Base-by-base conservation (phyloP, 108 stramenopile genomes). In the Fragilariopsis cylindrus region DNA sequence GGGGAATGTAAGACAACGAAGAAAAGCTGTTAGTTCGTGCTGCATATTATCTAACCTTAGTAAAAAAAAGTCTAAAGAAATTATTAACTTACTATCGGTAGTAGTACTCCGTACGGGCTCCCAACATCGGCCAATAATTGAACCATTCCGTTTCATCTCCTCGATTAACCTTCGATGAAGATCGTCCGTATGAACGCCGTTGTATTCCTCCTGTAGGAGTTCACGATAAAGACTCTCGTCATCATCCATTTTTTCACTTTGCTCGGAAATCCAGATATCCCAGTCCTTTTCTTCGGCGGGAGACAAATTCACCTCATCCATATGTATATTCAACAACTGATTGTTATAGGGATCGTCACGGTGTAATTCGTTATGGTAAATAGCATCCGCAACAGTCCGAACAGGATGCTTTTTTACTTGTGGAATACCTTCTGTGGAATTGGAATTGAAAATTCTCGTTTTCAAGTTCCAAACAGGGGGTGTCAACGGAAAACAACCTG, bases 31-130 rank as follows among this genome's bases (percentile, higher is more conserved):
- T 30, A 30, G 30, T 2, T 30, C 30, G 30, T 30, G 30, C 30
- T 30, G 30, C 0, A 30, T 30, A 30, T 30, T 30, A 30, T 30
- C 30, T 30, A 30, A 30, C 30, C 30, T 30, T 30, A 30, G 30
- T 30, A 30, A 0, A 0, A 30, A 30, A 30, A 30, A 30, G 30
- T 30, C 30, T 30, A 0, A 15, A 53, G 2, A 53, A 53, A 15
- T 53, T 2, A 19, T 0, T 56, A 11, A 56, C 58, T 18, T 18
- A 60, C 16, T 72, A 72, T 2, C 71, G 77, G 50, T 44, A 72
- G 64, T 72, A 78, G 45, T 78, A 71, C 40, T 81, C 81, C 21
- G 76, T 82, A 70, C 70, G 49, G 3, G 74, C 81, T 7, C 66
- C 77, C 30, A 72, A 46, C 68, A 80, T 60, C 0, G 75, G 70